These are phyloP conservation scores for Davidsoniella australis DNA, from an alignment of 2,329 filamentous ascomycete species.

Conservation along the genomic window DNA sequence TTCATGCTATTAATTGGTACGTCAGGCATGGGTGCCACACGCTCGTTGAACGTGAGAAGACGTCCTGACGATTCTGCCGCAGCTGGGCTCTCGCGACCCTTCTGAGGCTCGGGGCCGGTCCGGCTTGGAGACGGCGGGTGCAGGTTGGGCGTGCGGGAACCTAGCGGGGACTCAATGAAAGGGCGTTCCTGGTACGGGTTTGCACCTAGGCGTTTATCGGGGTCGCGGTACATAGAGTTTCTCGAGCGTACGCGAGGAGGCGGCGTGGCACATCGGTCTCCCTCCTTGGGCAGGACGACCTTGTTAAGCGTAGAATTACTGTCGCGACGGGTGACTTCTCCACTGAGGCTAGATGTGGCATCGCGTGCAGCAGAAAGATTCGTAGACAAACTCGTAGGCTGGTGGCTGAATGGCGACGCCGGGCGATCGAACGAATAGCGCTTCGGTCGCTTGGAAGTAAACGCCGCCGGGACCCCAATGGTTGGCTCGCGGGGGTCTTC, in stretches of 20 bases:
- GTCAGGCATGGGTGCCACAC: not conserved
- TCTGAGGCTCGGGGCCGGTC: conserved; percentile 29
- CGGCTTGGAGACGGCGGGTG: conserved; percentile 22
- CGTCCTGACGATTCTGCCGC: not conserved
- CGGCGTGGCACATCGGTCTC: too few species aligned
- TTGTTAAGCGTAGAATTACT: conserved; percentile 12
- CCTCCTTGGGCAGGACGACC: not conserved
- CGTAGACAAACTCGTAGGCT: not conserved
- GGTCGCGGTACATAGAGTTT: conserved; percentile 10
- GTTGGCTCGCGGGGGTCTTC: not conserved
- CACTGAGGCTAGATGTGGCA: conserved; percentile 20
- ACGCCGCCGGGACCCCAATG: not conserved
- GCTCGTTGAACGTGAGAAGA: conserved; percentile 2
- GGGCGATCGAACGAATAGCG: not conserved
- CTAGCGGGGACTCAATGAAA: conserved; percentile 17
- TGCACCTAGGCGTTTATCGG: conserved; percentile 15
- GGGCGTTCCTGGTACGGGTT: conserved; percentile 16
- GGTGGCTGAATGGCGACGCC: not conserved
- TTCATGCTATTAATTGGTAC: not conserved
- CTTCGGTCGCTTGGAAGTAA: not conserved
- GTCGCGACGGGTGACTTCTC: conserved; percentile 28
- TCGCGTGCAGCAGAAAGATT: not conserved
- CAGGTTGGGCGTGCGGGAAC: conserved; percentile 22
- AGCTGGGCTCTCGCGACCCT: conserved; percentile 16
- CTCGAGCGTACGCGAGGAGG: not conserved